These are phyloP conservation scores for Teratosphaeria gauchensis DNA, from an alignment of 2,329 filamentous ascomycete species.

Conservation along the genomic window DNA sequence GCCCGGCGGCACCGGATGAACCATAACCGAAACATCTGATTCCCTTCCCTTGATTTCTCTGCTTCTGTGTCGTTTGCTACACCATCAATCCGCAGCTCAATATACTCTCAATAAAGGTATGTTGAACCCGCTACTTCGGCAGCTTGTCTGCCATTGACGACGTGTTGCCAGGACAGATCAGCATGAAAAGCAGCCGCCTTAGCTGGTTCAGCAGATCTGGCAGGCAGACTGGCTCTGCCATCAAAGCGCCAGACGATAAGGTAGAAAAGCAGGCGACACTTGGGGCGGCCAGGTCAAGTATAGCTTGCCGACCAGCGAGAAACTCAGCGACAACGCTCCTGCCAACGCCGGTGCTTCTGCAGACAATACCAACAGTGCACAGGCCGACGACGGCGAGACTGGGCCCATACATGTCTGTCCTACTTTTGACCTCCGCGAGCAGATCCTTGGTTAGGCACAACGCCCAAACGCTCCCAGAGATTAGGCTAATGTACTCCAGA, in stretches of 20 bases:
- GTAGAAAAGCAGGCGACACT: neutral
- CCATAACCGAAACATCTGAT: neutral
- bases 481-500: neutral
- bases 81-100: too few species aligned
- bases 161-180: neutral
- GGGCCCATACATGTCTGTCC: neutral
- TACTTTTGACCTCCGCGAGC: conserved; percentile 1
- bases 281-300: neutral
- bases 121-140: neutral
- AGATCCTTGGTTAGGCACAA: conserved; percentile 33
- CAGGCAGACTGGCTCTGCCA: neutral
- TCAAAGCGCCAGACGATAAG: neutral
- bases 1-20: neutral
- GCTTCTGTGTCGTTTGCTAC: neutral
- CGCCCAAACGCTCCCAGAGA: neutral
- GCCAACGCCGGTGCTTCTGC: too few species aligned
- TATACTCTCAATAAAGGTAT: neutral
- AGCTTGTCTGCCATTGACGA: neutral
- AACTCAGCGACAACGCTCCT: neutral
- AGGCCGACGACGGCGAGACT: neutral
- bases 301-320: neutral
- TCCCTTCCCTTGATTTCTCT: neutral
- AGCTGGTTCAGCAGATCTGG: neutral
- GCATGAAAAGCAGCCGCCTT: neutral
- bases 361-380: neutral